Percentiles rank a stretch among this genome's conserved stretches.
These are phyloP conservation scores for Arthrinium phaeospermum DNA, from an alignment of 2,329 filamentous ascomycete genomes.

Conservation along the genomic window DNA sequence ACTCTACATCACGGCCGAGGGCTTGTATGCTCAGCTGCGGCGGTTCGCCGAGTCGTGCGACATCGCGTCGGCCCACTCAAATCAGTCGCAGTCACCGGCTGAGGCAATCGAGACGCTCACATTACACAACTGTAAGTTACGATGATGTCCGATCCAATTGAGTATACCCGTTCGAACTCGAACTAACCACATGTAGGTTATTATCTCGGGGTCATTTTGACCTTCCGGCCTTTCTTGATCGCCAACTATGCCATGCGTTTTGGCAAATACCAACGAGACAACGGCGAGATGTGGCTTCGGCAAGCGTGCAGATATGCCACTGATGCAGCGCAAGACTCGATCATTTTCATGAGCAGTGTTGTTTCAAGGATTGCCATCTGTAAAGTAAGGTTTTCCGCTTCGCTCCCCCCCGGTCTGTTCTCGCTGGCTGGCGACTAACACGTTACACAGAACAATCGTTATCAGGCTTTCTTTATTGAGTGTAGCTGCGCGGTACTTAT, in stretches of 20 bases:
- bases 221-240: conserved; percentile 34
- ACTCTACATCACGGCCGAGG: conserved; percentile 33
- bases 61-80: conserved; percentile 26
- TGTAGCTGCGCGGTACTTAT: conserved; percentile 37
- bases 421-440: neutral
- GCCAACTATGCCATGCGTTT: conserved; percentile 30
- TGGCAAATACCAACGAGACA: conserved; percentile 18
- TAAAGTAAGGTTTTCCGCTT: conserved; percentile 18
- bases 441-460: conserved; percentile 22
- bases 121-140: conserved; percentile 27
- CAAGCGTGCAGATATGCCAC: conserved; percentile 37
- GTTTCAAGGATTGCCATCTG: conserved; percentile 25
- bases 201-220: conserved; percentile 32
- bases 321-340: conserved; percentile 38
- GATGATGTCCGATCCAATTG: neutral
- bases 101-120: conserved; percentile 25
- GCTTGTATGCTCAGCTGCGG: conserved; percentile 30
- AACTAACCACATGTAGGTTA: conserved; percentile 24
- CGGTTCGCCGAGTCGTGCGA: conserved; percentile 30
- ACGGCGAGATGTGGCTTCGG: conserved; percentile 36
- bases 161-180: neutral
- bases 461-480: conserved; percentile 38
- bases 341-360: conserved; percentile 29
- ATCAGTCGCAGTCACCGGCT: conserved; percentile 3
- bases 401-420: too few species aligned